Conservation (phyloP, 2,329 filamentous ascomycete genomes). For the Coniosporium tulheliwenetii region DNA sequence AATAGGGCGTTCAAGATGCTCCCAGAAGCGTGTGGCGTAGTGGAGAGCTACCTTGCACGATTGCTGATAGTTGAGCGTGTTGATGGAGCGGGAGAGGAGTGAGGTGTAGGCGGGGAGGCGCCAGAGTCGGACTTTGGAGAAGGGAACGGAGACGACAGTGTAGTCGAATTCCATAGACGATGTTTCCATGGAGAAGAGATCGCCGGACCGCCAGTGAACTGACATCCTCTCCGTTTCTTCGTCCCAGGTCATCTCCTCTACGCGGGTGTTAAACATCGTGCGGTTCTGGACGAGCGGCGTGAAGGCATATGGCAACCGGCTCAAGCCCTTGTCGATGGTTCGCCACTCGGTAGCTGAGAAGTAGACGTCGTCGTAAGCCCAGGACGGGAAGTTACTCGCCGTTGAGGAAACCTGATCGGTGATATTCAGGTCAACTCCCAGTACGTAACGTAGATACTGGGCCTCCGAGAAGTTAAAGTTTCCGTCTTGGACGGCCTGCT, state of each 20-base stretch:
- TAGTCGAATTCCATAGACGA: constrained; percentile 46
- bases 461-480: constrained; percentile 52
- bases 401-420: constrained; percentile 36
- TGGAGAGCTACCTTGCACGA: constrained; percentile 47
- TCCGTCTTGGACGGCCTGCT: constrained; percentile 34
- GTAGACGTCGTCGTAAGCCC: constrained; percentile 42
- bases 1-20: constrained; percentile 39
- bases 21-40: constrained; percentile 50
- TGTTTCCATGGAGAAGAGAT: constrained; percentile 23
- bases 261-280: constrained; percentile 39
- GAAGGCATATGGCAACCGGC: constrained; percentile 46
- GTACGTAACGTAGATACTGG: constrained; percentile 43
- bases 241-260: constrained; percentile 41
- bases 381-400: constrained; percentile 31
- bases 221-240: constrained; percentile 36
- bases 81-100: constrained; percentile 33
- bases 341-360: constrained; percentile 43
- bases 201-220: constrained; percentile 39
- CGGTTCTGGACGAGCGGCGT: constrained; percentile 42
- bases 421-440: constrained; percentile 37
- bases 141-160: constrained; percentile 48
- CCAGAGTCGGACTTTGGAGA: constrained; percentile 49
- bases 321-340: constrained; percentile 49
- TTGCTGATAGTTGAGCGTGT: constrained; percentile 32
- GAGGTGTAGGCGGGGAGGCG: constrained; percentile 37